Evolutionary conservation across 2,329 filamentous ascomycete genomes (phyloP), one percentile per base, ranked within the genome.

Genomic region (Aspergillus pseudoviridinutans): DNA sequence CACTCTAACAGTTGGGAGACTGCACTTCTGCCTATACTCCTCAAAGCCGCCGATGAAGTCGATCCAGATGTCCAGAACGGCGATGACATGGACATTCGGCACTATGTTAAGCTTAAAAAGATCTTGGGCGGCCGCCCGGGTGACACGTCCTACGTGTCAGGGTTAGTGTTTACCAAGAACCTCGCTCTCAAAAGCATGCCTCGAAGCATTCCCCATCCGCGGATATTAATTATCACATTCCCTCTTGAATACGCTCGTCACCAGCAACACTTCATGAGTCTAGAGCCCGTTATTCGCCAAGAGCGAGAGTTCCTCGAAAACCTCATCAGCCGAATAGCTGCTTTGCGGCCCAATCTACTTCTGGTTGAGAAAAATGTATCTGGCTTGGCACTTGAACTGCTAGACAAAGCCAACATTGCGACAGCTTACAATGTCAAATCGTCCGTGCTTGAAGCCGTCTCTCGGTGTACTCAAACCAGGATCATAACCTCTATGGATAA

Each of bases 51-150:
- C 0, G 92, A 97, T 63, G 94, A 97, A 69, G 92, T 99, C 3
- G 89, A 95, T 61, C 94, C 94, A 1, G 90, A 97, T 71, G 90
- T 97, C 49, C 88, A 92, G 56, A 84, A 86, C 55, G 92, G 92
- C 28, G 94, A 99, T 72, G 90, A 94, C 69, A 97, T 99, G 82
- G 94, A 99, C 71, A 94, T 99, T 58, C 85, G 94, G 3, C 92
- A 97, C 71, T 99, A 97, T 69, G 91, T 99, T 61, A 99, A 99
- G 71, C 78, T 99, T 29, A 99, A 99, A 72, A 96, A 95, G 71
- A 94, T 99, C 12, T 90, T 92, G 0, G 93, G 94, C 17, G 93
- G 92, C 17, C 88, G 84, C 62, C 92, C 93, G 20, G 87, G 90
- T 25, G 93, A 99, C 74, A 97, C 93, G 6, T 87, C 88, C n/a